Base-by-base conservation (phyloP, 768 basidiomycete genomes). In the Pluteus cervinus region DNA sequence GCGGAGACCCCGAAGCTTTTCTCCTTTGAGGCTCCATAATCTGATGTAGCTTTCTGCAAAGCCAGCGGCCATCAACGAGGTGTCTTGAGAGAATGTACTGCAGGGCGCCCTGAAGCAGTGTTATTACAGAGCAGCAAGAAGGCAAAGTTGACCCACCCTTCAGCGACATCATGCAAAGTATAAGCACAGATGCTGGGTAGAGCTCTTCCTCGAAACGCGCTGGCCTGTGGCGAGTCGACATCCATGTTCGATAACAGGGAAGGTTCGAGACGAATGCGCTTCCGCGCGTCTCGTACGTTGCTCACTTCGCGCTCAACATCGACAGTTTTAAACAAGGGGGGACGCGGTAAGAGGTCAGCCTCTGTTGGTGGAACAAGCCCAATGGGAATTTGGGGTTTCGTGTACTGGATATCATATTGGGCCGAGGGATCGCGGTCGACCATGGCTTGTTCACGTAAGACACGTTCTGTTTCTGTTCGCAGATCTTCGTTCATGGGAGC, bases 41-140 rank as follows among this genome's bases (percentile, higher is more conserved):
- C 91, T 76, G 43, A 98, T 86, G 52, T 90, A 93, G 52, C 92
- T 97, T 61, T 99, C 93, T 17, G 88, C 76, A 55, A 96, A 97
- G 3, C 96, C 96, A 30, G 85, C 86, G 1, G 94, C 96, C 77
- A 99, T 79, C 8, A 98, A 59, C 6, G 93, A 85, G 0, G 83
- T 84, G 58, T 99, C 96, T 26, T 73, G 73, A 20, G 96, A 98
- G 53, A 98, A 97, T 12, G 81, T 76, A 41, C 81, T 81, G 49
- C 86, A 89, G 4, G 92, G 86, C 3, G 84, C 70, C 18, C 94
- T 97, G 40, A 35, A 36, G 33, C 22, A 38, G 48, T 20, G 48
- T 8, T 41, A 20, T 43, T 23, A 36, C 23, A 44, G 16, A 38
- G 24, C n/a, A 31, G 29, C n/a, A 22, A 32, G 43, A 33, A 24